Conservation (phyloP, 208 protist genomes). For the Trypanosoma avium region DNA sequence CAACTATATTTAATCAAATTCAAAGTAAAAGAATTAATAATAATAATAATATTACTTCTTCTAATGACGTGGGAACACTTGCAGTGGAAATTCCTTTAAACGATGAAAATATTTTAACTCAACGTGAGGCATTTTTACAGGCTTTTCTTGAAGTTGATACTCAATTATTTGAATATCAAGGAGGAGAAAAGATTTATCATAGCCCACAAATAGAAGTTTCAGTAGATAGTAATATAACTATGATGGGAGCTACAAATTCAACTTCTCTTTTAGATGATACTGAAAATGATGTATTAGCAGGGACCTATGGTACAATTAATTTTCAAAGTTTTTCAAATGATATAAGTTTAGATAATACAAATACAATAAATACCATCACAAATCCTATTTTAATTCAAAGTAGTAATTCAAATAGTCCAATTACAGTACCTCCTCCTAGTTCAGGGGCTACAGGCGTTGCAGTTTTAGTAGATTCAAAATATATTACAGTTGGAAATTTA, state of each 20-base stretch:
- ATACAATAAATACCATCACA: too few species aligned
- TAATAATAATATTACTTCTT: background rate
- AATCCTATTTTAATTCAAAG: too few species aligned
- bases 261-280: background rate
- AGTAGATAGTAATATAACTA: too few species aligned
- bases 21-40: background rate
- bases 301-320: background rate
- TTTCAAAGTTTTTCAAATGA: background rate
- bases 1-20: background rate
- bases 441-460: slow-evolving; percentile 23
- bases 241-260: too few species aligned
- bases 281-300: background rate
- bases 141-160: background rate
- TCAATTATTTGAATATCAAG: background rate
- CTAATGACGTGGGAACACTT: too few species aligned
- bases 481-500: slow-evolving; percentile 28
- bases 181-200: background rate
- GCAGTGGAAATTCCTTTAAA: background rate
- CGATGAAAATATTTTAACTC: background rate
- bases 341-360: background rate
- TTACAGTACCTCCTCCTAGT: background rate
- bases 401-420: background rate
- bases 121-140: background rate
- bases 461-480: slow-evolving; percentile 9
- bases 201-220: background rate